These are phyloP conservation scores for Plicaturopsis crispa DNA, from an alignment of 768 basidiomycete genomes.

Conservation along the genomic window DNA sequence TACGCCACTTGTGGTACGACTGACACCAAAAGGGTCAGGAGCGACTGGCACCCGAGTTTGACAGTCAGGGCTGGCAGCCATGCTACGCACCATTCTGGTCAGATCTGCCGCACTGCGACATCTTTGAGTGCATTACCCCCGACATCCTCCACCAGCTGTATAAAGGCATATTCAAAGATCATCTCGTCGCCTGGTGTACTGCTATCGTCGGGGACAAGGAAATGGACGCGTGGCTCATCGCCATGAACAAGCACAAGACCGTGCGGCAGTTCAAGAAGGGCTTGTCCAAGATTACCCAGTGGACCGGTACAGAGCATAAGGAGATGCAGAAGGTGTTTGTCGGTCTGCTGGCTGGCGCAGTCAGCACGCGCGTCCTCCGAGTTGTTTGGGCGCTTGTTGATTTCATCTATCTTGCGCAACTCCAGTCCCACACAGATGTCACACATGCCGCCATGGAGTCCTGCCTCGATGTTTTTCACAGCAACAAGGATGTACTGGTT, in stretches of 20 bases:
- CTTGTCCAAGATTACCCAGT: constrained; percentile 3
- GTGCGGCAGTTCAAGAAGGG: constrained; percentile 6
- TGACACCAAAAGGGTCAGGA: no score
- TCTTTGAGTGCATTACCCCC: constrained; percentile 13
- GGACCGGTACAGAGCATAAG: no score
- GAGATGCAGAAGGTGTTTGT: constrained; percentile 11
- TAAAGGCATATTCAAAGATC: constrained; percentile 35
- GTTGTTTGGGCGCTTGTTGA: constrained; percentile 10
- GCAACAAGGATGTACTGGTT: constrained; percentile 20
- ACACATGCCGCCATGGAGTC: constrained; percentile 5
- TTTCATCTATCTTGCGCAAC: constrained; percentile 12
- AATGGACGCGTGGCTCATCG: no score
- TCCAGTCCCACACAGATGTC: constrained; percentile 3
- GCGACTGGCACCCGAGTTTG: no score
- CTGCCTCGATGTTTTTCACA: constrained; percentile 18
- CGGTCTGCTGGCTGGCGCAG: constrained; percentile 1
- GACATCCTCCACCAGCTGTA: constrained; percentile 9
- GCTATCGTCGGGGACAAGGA: no score
- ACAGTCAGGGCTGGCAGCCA: no score
- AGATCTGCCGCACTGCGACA: constrained; percentile 2
- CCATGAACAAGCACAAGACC: no score
- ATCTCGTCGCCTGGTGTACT: constrained; percentile 28
- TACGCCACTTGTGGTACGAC: no score
- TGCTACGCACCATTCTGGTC: constrained; percentile 22
- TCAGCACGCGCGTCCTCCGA: not conserved